Base-by-base conservation (phyloP, 2,329 filamentous ascomycete genomes). In the Aspergillus sp. region DNA sequence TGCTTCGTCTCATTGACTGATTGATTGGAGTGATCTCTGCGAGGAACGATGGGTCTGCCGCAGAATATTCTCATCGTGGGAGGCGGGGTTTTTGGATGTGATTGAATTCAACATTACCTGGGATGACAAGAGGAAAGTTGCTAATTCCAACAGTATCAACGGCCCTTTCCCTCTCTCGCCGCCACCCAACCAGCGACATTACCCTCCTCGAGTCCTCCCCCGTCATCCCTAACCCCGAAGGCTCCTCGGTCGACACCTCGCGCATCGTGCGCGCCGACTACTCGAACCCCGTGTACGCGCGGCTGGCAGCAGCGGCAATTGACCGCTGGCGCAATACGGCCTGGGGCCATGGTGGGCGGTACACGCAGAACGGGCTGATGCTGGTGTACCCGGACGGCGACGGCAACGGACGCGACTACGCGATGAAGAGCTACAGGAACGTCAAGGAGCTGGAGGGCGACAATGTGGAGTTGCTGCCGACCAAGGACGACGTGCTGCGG, bases 191-290 rank as follows among this genome's bases (percentile, higher is more conserved):
- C 45, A 75, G 72, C 19, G 65, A 69, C 39, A 77, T 83, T 50
- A 82, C 77, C 5, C 62, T 83, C 32, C 63, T 83, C 46, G 80
- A 83, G 53, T 70, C 76, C 27, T 71, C 75, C 19, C 65, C 74
- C 2, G 64, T 58, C 33, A 80, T 81, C 47, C 80, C 79, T 26
- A 75, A 79, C 44, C 74, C 76, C 2, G 75, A 81, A 57, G 77
- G 75, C 45, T 76, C 77, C 7, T 79, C 75, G 51, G 75, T 82
- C 50, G 80, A 83, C 61, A 72, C 72, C 41, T 81, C 77, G 26
- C 78, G 80, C 47, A 82, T 83, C 53, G 73, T 83, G 43, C 75
- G 80, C 32, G 76, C 83, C 34, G 91, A 97, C 73, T 97, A 97
- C 62, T 83, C 86, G 4, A 82, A 91, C 60, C 71, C 79, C 0